A percentile compares a stretch with the other conserved stretches of the same genome.
These are phyloP conservation scores for Blastocrithidia nonstop DNA, from an alignment of 208 protist genomes.

Conservation along the genomic window DNA sequence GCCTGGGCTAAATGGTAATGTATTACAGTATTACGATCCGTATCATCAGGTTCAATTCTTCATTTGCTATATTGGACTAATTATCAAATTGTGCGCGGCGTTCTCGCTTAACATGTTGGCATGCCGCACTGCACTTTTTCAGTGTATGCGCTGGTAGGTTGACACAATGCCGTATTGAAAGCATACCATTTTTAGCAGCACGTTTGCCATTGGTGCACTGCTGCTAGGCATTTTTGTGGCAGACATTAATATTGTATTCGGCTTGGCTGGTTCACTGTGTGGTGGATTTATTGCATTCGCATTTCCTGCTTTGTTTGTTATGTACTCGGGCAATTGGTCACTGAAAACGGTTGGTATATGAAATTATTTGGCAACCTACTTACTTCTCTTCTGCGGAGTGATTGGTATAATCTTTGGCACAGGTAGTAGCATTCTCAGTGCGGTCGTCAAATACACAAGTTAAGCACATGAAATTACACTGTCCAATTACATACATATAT, in stretches of 20 bases:
- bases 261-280: constrained; percentile 26
- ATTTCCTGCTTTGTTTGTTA: constrained; percentile 35
- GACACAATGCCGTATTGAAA: constrained; percentile 26
- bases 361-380: constrained; percentile 24
- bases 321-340: constrained; percentile 30
- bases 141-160: constrained; percentile 27
- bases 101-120: constrained; percentile 34
- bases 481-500: neutral
- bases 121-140: constrained; percentile 16
- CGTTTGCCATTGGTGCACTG: constrained; percentile 16
- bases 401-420: constrained; percentile 43
- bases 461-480: neutral
- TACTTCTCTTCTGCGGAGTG: constrained; percentile 28
- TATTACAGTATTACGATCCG: constrained; percentile 37
- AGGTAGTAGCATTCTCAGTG: constrained; percentile 8
- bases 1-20: constrained; percentile 9
- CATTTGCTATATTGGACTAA: constrained; percentile 24
- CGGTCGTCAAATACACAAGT: constrained; percentile 4
- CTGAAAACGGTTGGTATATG: constrained; percentile 9
- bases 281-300: constrained; percentile 45
- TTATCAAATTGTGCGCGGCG: constrained; percentile 34
- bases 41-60: constrained; percentile 15
- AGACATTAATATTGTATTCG: constrained; percentile 32
- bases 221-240: constrained; percentile 30
- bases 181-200: constrained; percentile 16